Conservation (phyloP, 768 basidiomycete species). For the Leucosporidium scottii region DNA sequence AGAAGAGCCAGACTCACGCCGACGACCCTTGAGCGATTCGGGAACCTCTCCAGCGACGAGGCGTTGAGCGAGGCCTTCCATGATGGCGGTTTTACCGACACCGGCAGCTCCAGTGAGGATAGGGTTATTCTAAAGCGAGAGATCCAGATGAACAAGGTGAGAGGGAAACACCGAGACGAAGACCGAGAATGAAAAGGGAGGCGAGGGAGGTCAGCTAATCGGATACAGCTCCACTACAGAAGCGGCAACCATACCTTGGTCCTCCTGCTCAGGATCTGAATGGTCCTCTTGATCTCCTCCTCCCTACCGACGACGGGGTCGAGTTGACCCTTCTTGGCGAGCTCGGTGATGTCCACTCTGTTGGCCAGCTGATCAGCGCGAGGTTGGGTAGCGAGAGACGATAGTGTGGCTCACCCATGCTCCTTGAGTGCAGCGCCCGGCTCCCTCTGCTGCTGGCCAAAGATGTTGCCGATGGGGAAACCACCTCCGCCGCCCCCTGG, state of each 20-base stretch:
- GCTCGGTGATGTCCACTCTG: conserved; percentile 41
- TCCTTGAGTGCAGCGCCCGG: conserved; percentile 41
- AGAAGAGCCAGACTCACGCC: conserved; percentile 48
- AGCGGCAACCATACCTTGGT: conserved; percentile 81
- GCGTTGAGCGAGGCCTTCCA: conserved; percentile 89
- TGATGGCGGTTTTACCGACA: conserved; percentile 92
- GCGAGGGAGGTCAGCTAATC: no score
- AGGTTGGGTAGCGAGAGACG: no score
- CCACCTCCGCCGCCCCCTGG: conserved; percentile 18
- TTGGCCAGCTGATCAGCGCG: no score
- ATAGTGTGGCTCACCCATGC: conserved; percentile 34
- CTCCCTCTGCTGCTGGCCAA: conserved; percentile 20
- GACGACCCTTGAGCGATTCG: conserved; percentile 51
- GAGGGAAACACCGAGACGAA: neutral
- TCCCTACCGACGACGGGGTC: conserved; percentile 46
- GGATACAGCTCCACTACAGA: no score
- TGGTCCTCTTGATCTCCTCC: conserved; percentile 34
- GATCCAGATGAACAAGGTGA: no score
- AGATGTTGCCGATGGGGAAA: conserved; percentile 34
- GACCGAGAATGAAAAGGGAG: no score
- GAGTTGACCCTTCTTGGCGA: conserved; percentile 44
- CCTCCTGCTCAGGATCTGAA: conserved; percentile 43
- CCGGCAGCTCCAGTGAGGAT: conserved; percentile 72
- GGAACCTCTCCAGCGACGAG: conserved; percentile 92
- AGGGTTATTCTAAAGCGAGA: conserved; percentile 65